Base-by-base conservation (phyloP, 805 yeast genomes). In the Monosporozyma aerobia region DNA sequence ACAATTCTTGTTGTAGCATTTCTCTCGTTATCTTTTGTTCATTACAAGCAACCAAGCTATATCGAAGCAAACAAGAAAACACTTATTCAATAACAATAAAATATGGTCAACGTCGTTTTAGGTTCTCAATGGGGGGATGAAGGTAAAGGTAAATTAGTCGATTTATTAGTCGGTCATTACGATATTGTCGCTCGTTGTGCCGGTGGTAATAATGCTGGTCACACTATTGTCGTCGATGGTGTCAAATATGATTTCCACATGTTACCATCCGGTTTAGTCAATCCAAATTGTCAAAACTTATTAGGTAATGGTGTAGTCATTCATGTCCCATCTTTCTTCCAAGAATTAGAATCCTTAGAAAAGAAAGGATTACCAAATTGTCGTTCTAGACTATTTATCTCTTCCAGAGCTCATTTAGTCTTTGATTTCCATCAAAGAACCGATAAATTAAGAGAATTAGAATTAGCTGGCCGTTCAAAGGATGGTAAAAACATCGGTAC, bases 81-180 rank as follows among this genome's bases (percentile, higher is more conserved):
- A 40, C 43, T 13, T 39, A 39, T 39, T 14, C 23, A 16, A 39
- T 14, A 14, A 8, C 16, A 39, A 5, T n/a, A 8, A 22, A 53
- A 27, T 37, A 73, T 73, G 77, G 74, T 73, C 61, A 72, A 73
- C 67, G 98, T 94, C 59, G 99, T 94, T 52, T 78, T 94, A 64
- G 99, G 99, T 54, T 77, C 98, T 73, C 99, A 94, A 74, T 94
- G 99, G 99, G 99, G 99, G 59, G 99, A 94, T 69, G 99, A 94
- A 81, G 99, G 99, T 69, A 94, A 94, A 70, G 99, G 99, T 54
- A 94, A 94, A 73, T 79, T 94, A 54, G 99, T 94, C 49, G 99
- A 94, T 69, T 76, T 94, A 53, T 78, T 94, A 50, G 95, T 98
- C 73, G 98, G 92, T 64, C 83, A 88, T 60, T 85, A 94, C 63